Evolutionary conservation across 192 early-diverging fungal species (phyloP), one percentile per base, ranked within the genome.

Genomic region (Chytriomyces hyalinus): DNA sequence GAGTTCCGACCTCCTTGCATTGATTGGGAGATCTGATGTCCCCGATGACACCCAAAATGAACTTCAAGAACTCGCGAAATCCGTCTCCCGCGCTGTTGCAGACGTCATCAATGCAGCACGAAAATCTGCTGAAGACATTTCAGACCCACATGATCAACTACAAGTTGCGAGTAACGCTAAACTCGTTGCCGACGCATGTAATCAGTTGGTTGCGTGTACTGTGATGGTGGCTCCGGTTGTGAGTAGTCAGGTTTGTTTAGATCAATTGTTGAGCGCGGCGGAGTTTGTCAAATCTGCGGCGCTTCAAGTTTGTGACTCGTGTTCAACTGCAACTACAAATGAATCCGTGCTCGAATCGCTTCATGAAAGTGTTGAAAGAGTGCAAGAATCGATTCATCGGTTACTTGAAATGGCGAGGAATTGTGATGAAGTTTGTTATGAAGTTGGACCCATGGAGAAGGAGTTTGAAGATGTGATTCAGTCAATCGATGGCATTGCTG

Each of bases 11-110:
- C 51, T 89, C 15, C 75, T 90, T 6, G 61, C 65, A 45, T 57
- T 82, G 47, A 86, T 90, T 62, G 82, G 83, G 26, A 61, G 80
- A 22, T 67, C 86, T 10, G 88, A 90, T 66, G 78, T 90, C 5
- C 49, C 59, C 28, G 84, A 85, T 4, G 79, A 82, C 22, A 59
- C 63, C 4, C 86, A 88, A 61, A 86, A 80, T 17, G 86, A 82
- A 24, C 66, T 90, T 20, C 36, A 84, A 6, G 80, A 84, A 11
- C 78, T 86, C 7, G 88, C 88, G 6, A 77, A 76, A 51, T 65
- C 48, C 17, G 84, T 90, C 0, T 50, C 78, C 1, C 74, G 80
- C 28, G 78, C 85, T 36, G 75, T 84, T 3, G 66, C 65, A 13
- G 80, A 82, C n/a, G 57, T 90, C 6, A 80, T 87, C 0, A 53